Evolutionary conservation across 108 stramenopile species (phyloP).

Genomic region (Pseudonitzschia pungens): DNA sequence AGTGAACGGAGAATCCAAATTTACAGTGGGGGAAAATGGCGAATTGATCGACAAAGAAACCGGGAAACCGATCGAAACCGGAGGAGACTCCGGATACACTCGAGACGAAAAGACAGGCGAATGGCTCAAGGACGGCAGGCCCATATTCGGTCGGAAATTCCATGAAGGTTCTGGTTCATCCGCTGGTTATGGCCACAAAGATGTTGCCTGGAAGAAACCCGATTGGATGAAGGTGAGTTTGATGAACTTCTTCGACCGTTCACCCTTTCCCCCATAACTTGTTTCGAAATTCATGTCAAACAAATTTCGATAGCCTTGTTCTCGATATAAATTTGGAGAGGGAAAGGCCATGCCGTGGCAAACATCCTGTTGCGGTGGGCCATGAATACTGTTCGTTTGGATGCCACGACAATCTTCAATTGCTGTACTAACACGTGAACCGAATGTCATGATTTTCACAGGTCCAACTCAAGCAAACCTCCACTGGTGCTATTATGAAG

Average conservation of each 20-base stretch:
- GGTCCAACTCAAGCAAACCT: conserved; percentile 25
- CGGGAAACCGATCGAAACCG: conserved; percentile 18
- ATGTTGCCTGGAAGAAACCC: conserved; percentile 30
- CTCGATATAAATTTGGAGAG: no score
- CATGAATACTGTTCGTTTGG: neutral
- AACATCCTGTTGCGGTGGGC: neutral
- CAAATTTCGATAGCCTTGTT: no score
- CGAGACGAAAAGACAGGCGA: conserved; percentile 21
- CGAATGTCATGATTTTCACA: neutral
- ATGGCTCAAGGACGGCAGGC: conserved; percentile 28
- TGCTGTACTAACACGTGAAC: neutral
- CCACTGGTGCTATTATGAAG: conserved; percentile 17
- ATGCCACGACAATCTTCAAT: no score
- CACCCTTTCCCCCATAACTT: neutral
- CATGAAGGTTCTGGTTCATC: neutral
- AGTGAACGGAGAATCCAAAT: conserved; percentile 22
- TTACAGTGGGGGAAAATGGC: conserved; percentile 1
- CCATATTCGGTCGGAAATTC: conserved; percentile 14
- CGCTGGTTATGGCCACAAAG: conserved; percentile 22
- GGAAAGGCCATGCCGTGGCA: neutral
- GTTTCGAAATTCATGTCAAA: no score
- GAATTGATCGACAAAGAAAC: conserved; percentile 13
- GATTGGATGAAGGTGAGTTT: conserved; percentile 30
- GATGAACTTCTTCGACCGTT: no score
- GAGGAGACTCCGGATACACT: conserved; percentile 17